Evolutionary conservation across 1,284 basidiomycete species (phyloP).

Genomic region (Singerocomus inundabilis): DNA sequence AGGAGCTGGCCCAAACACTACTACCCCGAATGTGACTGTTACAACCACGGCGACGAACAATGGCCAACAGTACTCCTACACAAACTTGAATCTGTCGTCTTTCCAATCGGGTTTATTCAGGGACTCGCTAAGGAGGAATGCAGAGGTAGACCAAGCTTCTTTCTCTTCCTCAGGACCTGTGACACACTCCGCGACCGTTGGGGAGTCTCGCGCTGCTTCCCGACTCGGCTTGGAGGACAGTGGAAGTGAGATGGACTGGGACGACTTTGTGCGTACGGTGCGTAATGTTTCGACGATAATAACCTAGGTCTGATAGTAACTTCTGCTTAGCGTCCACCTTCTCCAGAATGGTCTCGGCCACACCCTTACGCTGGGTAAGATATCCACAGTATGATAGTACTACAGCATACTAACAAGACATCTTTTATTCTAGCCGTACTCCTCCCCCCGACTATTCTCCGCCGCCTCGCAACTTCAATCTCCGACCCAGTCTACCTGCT

Average conservation of each 20-base stretch:
- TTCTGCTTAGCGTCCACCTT: constrained; percentile 22
- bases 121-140: constrained; percentile 34
- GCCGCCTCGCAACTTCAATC: constrained; percentile 17
- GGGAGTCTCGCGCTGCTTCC: constrained; percentile 13
- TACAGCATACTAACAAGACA: constrained; percentile 4
- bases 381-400: background rate
- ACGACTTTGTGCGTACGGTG: constrained; percentile 19
- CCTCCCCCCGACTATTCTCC: constrained; percentile 30
- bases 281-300: background rate
- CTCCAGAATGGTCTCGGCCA: constrained; percentile 25
- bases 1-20: constrained; percentile 3
- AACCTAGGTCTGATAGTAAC: constrained; percentile 4
- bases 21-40: constrained; percentile 1
- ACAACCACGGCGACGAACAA: constrained; percentile 10
- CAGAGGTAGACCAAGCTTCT: constrained; percentile 26
- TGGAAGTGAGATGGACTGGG: constrained; percentile 33
- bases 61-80: constrained; percentile 30
- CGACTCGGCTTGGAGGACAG: constrained; percentile 28
- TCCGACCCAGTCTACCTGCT: constrained; percentile 18
- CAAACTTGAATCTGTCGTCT: constrained; percentile 31
- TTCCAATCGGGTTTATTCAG: constrained; percentile 35
- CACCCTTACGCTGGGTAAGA: constrained; percentile 28
- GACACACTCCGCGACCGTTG: constrained; percentile 1
- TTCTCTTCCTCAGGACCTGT: constrained; percentile 11
- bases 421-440: constrained; percentile 19